Base-by-base conservation (phyloP, 169 alveolate genomes). In the Besnoitia besnoiti region DNA sequence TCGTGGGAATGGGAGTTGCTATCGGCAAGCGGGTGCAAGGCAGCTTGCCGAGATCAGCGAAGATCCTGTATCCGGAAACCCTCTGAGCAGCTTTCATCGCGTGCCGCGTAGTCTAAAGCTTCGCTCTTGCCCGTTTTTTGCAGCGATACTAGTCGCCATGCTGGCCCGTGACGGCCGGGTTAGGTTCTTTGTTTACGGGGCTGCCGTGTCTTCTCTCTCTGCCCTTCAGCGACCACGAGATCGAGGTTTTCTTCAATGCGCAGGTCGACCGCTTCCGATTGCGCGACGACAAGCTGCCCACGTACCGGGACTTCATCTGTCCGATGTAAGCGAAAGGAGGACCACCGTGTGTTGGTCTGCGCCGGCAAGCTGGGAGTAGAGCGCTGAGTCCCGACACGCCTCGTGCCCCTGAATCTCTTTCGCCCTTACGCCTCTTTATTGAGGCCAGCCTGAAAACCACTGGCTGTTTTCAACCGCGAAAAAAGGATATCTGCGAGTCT, bases 231-330 rank as follows among this genome's bases (percentile, higher is more conserved):
- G 91, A 85, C 51, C 91, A 85, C 55, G 91, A 85, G 51, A 49
- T 85, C 40, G 91, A 85, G 50, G 91, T 37, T 27, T 49, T 51
- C 50, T 85, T 51, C 80, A 51, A 85, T 21, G 62, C 91, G 8
- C 91, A 85, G 46, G 91, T 49, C 24, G 91, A 85, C 44, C 91
- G 91, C 30, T 51, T 85, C 40, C 91, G 91, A 37, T 35, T 55
- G 80, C 49, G 91, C 27, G 77, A 50, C 44, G 91, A 77, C 40
- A 77, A 77, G 55, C 61, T 77, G 27, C 87, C 87, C 21, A 27
- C 87, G 8, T 77, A 77, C 47, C 50, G 87, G 14, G 87, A 77
- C 55, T 77, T 77, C 59, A 77, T 77, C 59, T 77, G 87, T 35
- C 87, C 87, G 37, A 77, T 77, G 87, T 77, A 40, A 77, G 82